Conservation (phyloP, 2,329 filamentous ascomycete species). For the Fusarium buharicum region DNA sequence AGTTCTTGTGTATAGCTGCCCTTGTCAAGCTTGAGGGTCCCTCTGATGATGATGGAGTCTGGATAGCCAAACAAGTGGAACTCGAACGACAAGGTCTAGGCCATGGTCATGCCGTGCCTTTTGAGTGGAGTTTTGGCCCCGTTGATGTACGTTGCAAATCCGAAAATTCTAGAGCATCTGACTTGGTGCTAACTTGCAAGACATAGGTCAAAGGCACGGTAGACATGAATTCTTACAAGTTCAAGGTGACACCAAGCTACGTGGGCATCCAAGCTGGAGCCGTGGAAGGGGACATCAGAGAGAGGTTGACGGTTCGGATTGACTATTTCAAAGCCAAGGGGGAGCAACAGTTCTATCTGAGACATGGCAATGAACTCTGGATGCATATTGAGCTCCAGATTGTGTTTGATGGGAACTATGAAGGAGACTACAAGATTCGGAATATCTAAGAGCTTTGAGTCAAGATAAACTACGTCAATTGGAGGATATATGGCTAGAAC, state of each 20-base stretch:
- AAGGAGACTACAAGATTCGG: neutral
- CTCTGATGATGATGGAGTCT: no score
- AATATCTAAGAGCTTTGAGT: neutral
- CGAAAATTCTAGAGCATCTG: neutral
- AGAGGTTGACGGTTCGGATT: neutral
- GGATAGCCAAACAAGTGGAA: neutral
- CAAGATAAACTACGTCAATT: no score
- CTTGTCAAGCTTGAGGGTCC: no score
- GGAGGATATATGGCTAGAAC: no score
- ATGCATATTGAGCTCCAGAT: neutral
- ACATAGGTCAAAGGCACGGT: neutral
- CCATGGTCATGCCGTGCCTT: neutral
- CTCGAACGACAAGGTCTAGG: neutral
- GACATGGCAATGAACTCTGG: neutral
- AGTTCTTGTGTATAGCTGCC: no score
- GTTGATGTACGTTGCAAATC: neutral
- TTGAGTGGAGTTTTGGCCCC: neutral
- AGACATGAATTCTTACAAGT: accelerated
- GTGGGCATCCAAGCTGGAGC: neutral
- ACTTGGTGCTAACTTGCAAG: no score
- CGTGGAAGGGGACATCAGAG: neutral
- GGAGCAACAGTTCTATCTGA: neutral
- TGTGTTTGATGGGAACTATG: neutral
- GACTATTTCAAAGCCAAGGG: neutral
- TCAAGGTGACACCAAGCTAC: neutral